phyloP scores from a whole-genome alignment of 2,329 filamentous ascomycete species.

The Claviceps sp. region DNA sequence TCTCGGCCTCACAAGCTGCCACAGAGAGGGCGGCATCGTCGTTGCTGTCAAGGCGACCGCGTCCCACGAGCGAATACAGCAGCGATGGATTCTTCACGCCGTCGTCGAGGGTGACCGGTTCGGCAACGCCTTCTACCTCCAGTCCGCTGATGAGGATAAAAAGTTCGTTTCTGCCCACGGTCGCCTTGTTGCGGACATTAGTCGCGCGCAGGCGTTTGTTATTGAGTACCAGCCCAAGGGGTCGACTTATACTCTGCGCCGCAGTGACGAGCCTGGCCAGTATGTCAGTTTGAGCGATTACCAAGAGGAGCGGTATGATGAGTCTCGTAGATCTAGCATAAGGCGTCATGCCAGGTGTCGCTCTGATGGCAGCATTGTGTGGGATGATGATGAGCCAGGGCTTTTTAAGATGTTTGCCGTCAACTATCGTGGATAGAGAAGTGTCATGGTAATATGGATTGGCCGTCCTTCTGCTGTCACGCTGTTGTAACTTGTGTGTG shows the following conservation, averaged over 20 bases:
- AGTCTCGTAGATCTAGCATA: background rate
- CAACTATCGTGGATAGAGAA: background rate
- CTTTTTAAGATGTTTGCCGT: constrained; percentile 1
- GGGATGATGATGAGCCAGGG: background rate
- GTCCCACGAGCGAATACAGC: constrained; percentile 24
- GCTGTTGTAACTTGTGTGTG: too few relatives aligned
- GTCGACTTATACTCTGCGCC: constrained; percentile 1
- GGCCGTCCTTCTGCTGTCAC: too few relatives aligned
- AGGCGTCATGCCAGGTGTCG: background rate
- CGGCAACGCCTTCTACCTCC: constrained; percentile 10
- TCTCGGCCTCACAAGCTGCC: constrained; percentile 21
- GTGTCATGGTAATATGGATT: background rate
- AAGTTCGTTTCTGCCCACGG: constrained; percentile 8
- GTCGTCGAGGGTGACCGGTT: constrained; percentile 15
- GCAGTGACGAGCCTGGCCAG: background rate
- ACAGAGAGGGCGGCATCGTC: constrained; percentile 11
- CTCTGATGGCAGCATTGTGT: background rate
- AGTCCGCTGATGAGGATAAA: constrained; percentile 11
- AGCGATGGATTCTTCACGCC: constrained; percentile 36
- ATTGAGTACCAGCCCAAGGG: constrained; percentile 1
- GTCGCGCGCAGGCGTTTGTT: background rate
- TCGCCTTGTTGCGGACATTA: background rate
- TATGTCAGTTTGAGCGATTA: background rate
- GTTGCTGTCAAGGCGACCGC: constrained; percentile 1
- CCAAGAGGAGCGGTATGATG: background rate